A percentile compares a stretch with the other conserved stretches of the same genome.
phyloP scores from a whole-genome alignment of 2,329 filamentous ascomycete genomes.

The Calonectria montana region DNA sequence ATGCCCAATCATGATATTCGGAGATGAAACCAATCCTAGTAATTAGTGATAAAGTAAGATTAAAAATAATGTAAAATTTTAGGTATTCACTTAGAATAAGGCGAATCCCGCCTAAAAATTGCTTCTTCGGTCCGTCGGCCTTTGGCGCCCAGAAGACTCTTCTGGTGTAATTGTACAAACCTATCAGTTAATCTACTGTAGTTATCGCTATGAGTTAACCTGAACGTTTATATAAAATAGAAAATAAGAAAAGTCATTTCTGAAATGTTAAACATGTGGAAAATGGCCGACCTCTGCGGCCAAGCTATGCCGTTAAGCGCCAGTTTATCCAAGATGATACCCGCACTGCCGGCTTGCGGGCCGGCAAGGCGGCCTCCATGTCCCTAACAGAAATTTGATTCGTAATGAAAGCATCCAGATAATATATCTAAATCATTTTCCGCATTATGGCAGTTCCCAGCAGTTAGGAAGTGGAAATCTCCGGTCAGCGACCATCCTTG shows the following conservation, averaged over 20 bases:
- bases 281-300: background rate
- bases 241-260: background rate
- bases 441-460: too few species aligned
- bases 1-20: background rate
- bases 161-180: background rate
- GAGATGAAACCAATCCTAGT: background rate
- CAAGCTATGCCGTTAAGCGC: too few species aligned
- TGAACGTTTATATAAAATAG: background rate
- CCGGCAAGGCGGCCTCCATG: too few species aligned
- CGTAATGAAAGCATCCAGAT: too few species aligned
- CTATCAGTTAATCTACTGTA: background rate
- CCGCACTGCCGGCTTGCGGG: too few species aligned
- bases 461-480: too few species aligned
- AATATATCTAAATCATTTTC: too few species aligned
- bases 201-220: background rate
- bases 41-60: background rate
- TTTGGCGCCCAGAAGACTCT: too few species aligned
- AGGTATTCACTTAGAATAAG: background rate
- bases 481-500: too few species aligned
- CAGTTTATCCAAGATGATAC: too few species aligned
- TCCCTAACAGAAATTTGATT: too few species aligned
- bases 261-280: background rate
- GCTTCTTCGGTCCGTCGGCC: background rate
- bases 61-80: slow-evolving; percentile 7
- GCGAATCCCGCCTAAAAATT: background rate